These are phyloP conservation scores for Nasturtium officinale DNA, from an alignment of 345 rosid genomes.

Conservation along the genomic window DNA sequence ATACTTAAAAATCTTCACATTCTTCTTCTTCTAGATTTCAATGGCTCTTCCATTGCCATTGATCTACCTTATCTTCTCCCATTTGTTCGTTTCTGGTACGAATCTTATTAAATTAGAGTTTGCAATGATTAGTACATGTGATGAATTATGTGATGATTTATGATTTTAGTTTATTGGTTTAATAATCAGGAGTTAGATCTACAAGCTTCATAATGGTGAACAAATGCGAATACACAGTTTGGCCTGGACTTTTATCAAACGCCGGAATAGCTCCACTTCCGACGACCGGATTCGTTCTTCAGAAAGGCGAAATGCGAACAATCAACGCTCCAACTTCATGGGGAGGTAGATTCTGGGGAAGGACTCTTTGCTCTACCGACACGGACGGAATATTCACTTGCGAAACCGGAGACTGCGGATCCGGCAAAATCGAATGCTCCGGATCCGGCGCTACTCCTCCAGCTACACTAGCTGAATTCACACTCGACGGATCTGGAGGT, in stretches of 20 bases:
- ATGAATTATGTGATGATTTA: background rate
- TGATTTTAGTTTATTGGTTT: background rate
- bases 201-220: conserved; percentile 68
- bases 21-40: conserved; percentile 33
- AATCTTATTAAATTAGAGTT: background rate
- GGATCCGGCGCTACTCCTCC: conserved; percentile 84
- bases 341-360: conserved; percentile 96
- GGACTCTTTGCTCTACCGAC: conserved; percentile 74
- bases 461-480: conserved; percentile 84
- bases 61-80: conserved; percentile 33
- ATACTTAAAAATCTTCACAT: background rate
- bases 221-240: conserved; percentile 74
- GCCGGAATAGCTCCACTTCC: conserved; percentile 70
- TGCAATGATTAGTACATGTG: background rate
- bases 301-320: conserved; percentile 57
- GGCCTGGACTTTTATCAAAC: conserved; percentile 88
- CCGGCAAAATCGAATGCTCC: conserved; percentile 69
- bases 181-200: conserved; percentile 46
- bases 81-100: conserved; percentile 45
- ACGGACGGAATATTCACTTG: conserved; percentile 66
- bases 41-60: conserved; percentile 50
- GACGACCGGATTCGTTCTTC: conserved; percentile 82
- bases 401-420: conserved; percentile 85
- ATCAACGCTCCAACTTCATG: conserved; percentile 73
- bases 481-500: conserved; percentile 70